Percentiles rank a stretch among this genome's conserved stretches.
phyloP scores from a whole-genome alignment of 2,329 filamentous ascomycete species.

The Trichothecium roseum region DNA sequence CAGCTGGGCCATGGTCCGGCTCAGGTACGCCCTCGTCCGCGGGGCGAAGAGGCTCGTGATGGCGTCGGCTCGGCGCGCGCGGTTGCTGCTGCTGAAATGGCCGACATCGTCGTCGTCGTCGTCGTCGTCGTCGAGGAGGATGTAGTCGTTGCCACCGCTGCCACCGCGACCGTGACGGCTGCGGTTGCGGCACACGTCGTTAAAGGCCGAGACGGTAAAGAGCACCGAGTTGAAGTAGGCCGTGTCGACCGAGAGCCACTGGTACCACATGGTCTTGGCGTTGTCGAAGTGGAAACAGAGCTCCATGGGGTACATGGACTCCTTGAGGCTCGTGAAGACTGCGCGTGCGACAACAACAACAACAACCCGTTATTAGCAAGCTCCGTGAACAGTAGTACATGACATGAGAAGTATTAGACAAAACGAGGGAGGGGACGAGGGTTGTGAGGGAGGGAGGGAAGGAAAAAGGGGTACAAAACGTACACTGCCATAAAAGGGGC shows the following conservation, averaged over 20 bases:
- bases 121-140: too few species aligned
- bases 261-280: constrained; percentile 14
- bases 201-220: constrained; percentile 13
- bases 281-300: constrained; percentile 14
- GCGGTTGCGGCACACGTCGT: constrained; percentile 8
- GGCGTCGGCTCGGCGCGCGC: not conserved
- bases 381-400: too few species aligned
- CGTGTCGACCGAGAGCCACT: constrained; percentile 15
- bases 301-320: constrained; percentile 17
- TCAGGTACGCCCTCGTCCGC: constrained; percentile 6
- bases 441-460: too few species aligned
- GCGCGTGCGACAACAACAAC: too few species aligned
- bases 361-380: too few species aligned
- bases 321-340: constrained; percentile 16
- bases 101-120: too few species aligned
- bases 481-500: too few species aligned
- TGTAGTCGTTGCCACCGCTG: too few species aligned
- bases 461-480: too few species aligned
- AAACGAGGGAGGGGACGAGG: too few species aligned
- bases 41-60: constrained; percentile 7
- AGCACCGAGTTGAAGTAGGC: constrained; percentile 14
- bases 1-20: constrained; percentile 9
- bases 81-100: not conserved
- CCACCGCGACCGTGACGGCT: too few species aligned
- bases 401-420: too few species aligned